phyloP scores from a whole-genome alignment of 2,329 filamentous ascomycete species.

The Sclerotinia minor region DNA sequence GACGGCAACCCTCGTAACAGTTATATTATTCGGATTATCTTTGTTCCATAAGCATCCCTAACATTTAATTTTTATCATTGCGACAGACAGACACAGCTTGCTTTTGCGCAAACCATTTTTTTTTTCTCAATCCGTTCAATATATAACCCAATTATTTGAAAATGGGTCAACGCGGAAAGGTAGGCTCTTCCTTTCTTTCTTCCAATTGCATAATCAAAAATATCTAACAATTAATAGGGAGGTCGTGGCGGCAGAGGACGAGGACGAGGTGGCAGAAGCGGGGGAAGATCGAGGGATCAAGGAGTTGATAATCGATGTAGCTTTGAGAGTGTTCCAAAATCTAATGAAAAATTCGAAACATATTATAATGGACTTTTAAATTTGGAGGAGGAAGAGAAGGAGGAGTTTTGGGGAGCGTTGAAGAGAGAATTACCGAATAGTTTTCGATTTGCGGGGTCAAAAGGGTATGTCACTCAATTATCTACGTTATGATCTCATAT shows the following conservation, averaged over 20 bases:
- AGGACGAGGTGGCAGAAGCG: constrained; percentile 33
- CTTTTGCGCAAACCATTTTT: constrained; percentile 12
- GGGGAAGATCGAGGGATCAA: constrained; percentile 35
- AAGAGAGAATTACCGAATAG: constrained; percentile 89
- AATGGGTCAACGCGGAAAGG: constrained; percentile 41
- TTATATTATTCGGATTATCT: constrained; percentile 11
- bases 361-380: constrained; percentile 82
- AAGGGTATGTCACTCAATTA: constrained; percentile 59
- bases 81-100: background rate
- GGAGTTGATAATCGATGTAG: constrained; percentile 48
- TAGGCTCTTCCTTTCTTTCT: constrained; percentile 27
- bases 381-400: constrained; percentile 74
- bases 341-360: constrained; percentile 80
- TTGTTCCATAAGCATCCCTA: background rate
- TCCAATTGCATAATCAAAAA: constrained; percentile 10
- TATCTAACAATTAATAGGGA: constrained; percentile 24
- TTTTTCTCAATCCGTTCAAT: background rate
- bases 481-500: background rate
- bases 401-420: constrained; percentile 81
- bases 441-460: constrained; percentile 95
- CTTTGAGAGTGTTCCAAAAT: constrained; percentile 63
- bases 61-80: constrained; percentile 21
- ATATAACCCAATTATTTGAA: constrained; percentile 13
- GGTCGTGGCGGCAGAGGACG: constrained; percentile 33
- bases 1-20: too few species aligned